Percentiles rank a stretch among this genome's conserved stretches.
Conservation (phyloP, 2,329 filamentous ascomycete species). For the Magnaporthiopsis rhizophila region DNA sequence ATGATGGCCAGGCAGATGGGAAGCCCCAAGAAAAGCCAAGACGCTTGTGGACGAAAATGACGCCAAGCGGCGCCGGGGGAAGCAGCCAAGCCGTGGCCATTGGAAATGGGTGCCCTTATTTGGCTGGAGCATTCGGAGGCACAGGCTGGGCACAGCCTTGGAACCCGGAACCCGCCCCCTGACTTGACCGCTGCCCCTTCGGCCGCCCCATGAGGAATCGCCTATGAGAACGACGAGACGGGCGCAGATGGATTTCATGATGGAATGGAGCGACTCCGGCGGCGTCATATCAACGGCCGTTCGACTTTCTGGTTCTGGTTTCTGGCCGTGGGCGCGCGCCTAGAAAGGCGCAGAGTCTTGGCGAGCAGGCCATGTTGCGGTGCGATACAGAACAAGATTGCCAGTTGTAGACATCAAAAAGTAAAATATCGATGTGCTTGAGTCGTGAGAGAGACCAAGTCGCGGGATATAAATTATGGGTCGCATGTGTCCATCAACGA, state of each 20-base stretch:
- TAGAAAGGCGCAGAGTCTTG: not conserved
- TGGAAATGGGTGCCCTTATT: not conserved
- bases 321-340: too few species aligned
- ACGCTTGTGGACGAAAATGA: conserved; percentile 6
- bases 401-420: not conserved
- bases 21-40: conserved; percentile 8
- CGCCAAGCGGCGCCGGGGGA: conserved; percentile 4
- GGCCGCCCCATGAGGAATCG: not conserved
- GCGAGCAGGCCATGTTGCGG: not conserved
- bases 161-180: not conserved
- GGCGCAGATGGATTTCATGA: not conserved
- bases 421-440: not conserved
- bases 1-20: conserved; percentile 1
- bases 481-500: not conserved
- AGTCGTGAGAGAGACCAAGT: not conserved
- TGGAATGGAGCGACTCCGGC: not conserved
- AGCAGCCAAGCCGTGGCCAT: not conserved
- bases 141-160: not conserved
- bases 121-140: not conserved
- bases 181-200: too few species aligned
- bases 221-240: not conserved
- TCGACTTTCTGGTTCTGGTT: not conserved
- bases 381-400: not conserved
- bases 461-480: not conserved
- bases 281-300: not conserved